Base-by-base conservation (phyloP, 345 rosid genomes). In the Nasturtium officinale region DNA sequence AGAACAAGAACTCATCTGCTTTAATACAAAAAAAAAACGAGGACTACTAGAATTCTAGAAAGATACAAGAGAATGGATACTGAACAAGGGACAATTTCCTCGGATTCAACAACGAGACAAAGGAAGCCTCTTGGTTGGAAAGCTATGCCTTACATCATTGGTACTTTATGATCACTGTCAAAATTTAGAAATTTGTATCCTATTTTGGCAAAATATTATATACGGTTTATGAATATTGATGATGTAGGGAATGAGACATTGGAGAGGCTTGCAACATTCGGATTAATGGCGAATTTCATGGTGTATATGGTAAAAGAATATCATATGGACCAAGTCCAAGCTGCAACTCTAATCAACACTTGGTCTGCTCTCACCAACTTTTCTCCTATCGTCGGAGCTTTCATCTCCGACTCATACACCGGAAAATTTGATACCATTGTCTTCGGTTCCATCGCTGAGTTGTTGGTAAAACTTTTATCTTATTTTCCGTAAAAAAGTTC, bases 71-170 rank as follows among this genome's bases (percentile, higher is more conserved):
- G 12, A 53, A 77, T 70, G 76, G 76, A 68, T 5, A 69, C 20
- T 17, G 62, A 18, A 28, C 11, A 7, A 59, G 46, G 37, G 10
- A 23, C 42, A 17, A 10, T 21, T 74, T 55, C 45, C 0, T 69
- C 76, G 6, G 56, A 38, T 40, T 58, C 77, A 42, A 64, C 67
- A 18, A 37, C 5, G 10, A 15, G 69, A 7, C 62, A 29, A 9
- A 69, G 66, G 52, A 84, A 79, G 69, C 87, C 89, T 21, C 86
- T 85, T 3, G 98, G 92, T 81, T 92, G 98, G 96, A 90, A 61
- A 83, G 81, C 89, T 73, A 92, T 92, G 87, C 88, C 96, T 30
- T 88, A 67, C 65, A 85, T 90, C 46, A 64, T 92, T 84, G 96
- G 95, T 90, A 37, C 23, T 42, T 40, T 32, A 42, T 62, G 42